Percentiles rank a stretch among this genome's conserved stretches.
Evolutionary conservation across 1,284 basidiomycete genomes (phyloP).

Genomic region (Pseudozyma tsukubaensis): DNA sequence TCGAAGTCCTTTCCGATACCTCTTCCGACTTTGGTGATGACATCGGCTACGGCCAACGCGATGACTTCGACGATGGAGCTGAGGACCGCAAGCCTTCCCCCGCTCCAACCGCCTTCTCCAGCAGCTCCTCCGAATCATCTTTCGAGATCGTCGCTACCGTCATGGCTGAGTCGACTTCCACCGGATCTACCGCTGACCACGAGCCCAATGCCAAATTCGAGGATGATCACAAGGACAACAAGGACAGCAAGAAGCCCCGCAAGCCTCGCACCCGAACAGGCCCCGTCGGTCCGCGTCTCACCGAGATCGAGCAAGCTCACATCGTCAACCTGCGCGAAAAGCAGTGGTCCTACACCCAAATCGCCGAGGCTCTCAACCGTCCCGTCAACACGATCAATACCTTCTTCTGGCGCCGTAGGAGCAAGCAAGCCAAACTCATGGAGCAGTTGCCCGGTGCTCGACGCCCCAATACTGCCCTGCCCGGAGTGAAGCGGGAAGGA

Average conservation of each 20-base stretch:
- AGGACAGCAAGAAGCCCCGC: background rate
- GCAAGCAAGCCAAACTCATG: background rate
- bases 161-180: background rate
- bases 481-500: background rate
- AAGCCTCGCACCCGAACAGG: background rate
- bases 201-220: background rate
- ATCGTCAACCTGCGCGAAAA: conserved; percentile 19
- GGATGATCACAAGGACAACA: background rate
- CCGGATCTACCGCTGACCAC: too few relatives aligned
- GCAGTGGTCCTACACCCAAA: background rate
- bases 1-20: conserved; percentile 8
- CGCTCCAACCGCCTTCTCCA: background rate
- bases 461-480: too few relatives aligned
- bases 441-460: conserved; percentile 4
- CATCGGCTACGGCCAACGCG: background rate
- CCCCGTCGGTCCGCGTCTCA: background rate
- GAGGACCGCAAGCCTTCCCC: conserved; percentile 2
- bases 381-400: background rate
- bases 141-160: conserved; percentile 1
- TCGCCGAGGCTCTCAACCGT: conserved; percentile 13
- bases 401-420: conserved; percentile 9
- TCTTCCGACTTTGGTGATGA: background rate
- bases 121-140: background rate
- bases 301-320: conserved; percentile 5
- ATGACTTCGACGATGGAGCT: background rate